Percentiles rank a stretch among this genome's conserved stretches.
Conservation (phyloP, 2,329 filamentous ascomycete genomes). For the Aspergillus terreus region DNA sequence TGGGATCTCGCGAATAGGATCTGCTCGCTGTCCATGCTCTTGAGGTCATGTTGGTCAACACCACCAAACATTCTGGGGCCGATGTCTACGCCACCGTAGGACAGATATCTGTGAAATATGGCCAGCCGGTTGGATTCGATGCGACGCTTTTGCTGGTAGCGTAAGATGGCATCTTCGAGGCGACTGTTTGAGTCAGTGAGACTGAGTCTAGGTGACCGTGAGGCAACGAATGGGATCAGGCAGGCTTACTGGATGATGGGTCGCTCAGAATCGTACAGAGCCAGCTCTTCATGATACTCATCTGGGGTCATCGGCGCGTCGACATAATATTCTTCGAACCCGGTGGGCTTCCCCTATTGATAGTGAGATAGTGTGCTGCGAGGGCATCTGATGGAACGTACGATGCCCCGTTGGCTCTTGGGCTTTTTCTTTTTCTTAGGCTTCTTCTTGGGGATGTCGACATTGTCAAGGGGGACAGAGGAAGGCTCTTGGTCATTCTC, state of each 20-base stretch:
- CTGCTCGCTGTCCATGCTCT: slow-evolving; percentile 60
- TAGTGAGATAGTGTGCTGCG: background rate
- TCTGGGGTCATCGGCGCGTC: slow-evolving; percentile 73
- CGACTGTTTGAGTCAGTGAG: slow-evolving; percentile 51
- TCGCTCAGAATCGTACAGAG: slow-evolving; percentile 63
- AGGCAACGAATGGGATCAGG: background rate
- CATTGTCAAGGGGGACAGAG: no score
- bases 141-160: slow-evolving; percentile 73
- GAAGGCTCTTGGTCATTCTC: no score
- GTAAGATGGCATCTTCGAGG: slow-evolving; percentile 79
- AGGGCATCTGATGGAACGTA: slow-evolving; percentile 3
- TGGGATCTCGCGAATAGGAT: slow-evolving; percentile 61
- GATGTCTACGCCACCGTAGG: slow-evolving; percentile 74
- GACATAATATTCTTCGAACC: slow-evolving; percentile 77
- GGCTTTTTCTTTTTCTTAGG: slow-evolving; percentile 34
- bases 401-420: slow-evolving; percentile 37
- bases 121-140: slow-evolving; percentile 60
- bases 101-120: slow-evolving; percentile 76
- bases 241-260: slow-evolving; percentile 56
- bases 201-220: background rate
- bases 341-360: slow-evolving; percentile 50
- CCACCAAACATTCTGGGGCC: slow-evolving; percentile 60
- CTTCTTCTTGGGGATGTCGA: slow-evolving; percentile 24
- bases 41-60: slow-evolving; percentile 59
- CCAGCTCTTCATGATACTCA: slow-evolving; percentile 63